phyloP scores from a whole-genome alignment of 106 monocot species.

The Dendrobium nobile region DNA sequence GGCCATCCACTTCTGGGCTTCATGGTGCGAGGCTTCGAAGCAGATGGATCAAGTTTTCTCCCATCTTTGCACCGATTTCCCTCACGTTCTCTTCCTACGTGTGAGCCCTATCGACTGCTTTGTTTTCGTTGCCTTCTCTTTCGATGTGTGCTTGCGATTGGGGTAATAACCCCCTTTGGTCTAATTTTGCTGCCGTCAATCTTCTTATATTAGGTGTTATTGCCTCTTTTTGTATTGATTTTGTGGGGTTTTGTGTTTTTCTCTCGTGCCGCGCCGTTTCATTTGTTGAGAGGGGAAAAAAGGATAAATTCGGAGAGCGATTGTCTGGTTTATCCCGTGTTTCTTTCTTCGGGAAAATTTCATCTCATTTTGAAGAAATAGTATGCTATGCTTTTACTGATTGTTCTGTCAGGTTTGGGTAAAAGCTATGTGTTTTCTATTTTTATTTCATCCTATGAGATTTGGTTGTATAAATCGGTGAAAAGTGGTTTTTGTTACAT shows the following conservation, averaged over 20 bases:
- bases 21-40: constrained; percentile 92
- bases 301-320: background rate
- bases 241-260: background rate
- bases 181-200: background rate
- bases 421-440: background rate
- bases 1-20: constrained; percentile 85
- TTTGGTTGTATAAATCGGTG: background rate
- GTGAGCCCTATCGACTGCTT: constrained; percentile 17
- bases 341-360: background rate
- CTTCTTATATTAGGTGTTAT: background rate
- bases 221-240: background rate
- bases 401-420: background rate
- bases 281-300: background rate
- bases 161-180: too few species aligned
- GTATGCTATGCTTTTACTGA: background rate
- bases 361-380: background rate
- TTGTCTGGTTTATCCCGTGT: background rate
- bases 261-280: background rate
- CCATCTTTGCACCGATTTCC: constrained; percentile 85
- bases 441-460: background rate
- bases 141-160: background rate
- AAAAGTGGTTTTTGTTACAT: background rate
- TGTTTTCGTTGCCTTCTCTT: background rate
- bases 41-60: constrained; percentile 98
- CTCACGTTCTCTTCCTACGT: constrained; percentile 73